These are phyloP conservation scores for Talaromyces sp. DNA, from an alignment of 2,329 filamentous ascomycete genomes.

Conservation along the genomic window DNA sequence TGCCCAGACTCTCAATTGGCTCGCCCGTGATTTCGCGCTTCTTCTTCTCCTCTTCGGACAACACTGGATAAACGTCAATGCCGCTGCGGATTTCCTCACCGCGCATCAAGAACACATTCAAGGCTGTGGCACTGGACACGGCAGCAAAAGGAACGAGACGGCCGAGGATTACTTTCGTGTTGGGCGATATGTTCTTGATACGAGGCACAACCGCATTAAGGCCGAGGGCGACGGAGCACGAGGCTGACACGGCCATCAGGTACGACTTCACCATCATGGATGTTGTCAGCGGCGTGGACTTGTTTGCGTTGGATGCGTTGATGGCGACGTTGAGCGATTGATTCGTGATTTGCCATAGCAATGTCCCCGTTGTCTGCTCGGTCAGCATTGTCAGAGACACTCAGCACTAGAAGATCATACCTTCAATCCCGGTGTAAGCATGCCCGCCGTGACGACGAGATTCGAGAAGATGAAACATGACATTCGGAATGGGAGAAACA, in stretches of 20 bases:
- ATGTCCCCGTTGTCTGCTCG: conserved; percentile 68
- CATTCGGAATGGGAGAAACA: conserved; percentile 95
- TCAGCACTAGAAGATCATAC: conserved; percentile 38
- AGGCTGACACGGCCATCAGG: conserved; percentile 82
- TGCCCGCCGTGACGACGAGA: conserved; percentile 87
- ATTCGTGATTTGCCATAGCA: conserved; percentile 93
- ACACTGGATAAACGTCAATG: conserved; percentile 84
- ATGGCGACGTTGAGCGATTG: conserved; percentile 97
- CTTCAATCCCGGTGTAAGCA: conserved; percentile 84
- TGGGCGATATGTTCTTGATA: conserved; percentile 67
- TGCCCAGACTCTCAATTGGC: conserved; percentile 68
- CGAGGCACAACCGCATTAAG: conserved; percentile 86
- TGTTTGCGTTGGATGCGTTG: conserved; percentile 97
- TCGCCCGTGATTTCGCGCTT: conserved; percentile 59
- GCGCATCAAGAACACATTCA: conserved; percentile 98
- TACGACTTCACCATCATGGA: conserved; percentile 83
- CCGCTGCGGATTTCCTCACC: conserved; percentile 89
- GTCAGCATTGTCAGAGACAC: background rate
- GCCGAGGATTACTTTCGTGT: conserved; percentile 67
- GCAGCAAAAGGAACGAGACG: conserved; percentile 95
- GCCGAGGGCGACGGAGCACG: conserved; percentile 86
- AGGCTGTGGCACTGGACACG: conserved; percentile 79
- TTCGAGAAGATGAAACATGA: conserved; percentile 92
- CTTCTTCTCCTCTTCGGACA: conserved; percentile 63
- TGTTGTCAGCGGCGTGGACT: conserved; percentile 80